Percentiles rank a stretch among this genome's conserved stretches.
These are phyloP conservation scores for Leptodontidium sp. DNA, from an alignment of 2,329 filamentous ascomycete species.

Conservation along the genomic window DNA sequence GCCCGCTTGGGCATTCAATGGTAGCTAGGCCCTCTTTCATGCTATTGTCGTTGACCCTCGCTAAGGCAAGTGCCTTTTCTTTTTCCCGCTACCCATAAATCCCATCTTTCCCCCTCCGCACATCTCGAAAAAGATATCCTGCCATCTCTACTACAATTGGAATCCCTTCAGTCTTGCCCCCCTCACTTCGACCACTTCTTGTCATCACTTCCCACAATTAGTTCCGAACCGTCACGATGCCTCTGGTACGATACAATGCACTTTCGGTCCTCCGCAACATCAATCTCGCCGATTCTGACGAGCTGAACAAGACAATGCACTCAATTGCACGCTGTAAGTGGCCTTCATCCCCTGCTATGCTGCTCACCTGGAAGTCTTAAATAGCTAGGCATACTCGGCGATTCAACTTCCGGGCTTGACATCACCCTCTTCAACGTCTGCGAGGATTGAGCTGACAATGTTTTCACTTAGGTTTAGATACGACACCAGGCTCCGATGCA, in stretches of 20 bases:
- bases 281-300: slow-evolving; percentile 6
- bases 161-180: background rate
- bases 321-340: background rate
- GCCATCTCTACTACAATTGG: background rate
- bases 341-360: background rate
- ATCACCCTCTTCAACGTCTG: background rate
- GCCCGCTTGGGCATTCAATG: background rate
- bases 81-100: background rate
- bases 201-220: background rate
- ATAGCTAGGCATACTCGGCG: no score
- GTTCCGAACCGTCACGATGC: background rate
- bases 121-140: background rate
- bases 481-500: background rate
- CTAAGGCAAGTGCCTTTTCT: background rate
- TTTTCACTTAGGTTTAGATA: slow-evolving; percentile 1
- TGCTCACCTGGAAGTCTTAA: no score
- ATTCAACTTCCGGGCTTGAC: background rate
- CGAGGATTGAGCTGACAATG: background rate
- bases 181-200: background rate
- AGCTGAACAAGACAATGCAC: background rate
- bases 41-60: slow-evolving; percentile 11
- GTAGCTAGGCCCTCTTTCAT: background rate
- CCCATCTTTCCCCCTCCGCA: background rate
- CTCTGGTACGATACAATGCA: slow-evolving; percentile 14
- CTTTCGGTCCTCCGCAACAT: slow-evolving; percentile 17